Base-by-base conservation (phyloP, 2,329 filamentous ascomycete genomes). In the Trichoderma sp. region DNA sequence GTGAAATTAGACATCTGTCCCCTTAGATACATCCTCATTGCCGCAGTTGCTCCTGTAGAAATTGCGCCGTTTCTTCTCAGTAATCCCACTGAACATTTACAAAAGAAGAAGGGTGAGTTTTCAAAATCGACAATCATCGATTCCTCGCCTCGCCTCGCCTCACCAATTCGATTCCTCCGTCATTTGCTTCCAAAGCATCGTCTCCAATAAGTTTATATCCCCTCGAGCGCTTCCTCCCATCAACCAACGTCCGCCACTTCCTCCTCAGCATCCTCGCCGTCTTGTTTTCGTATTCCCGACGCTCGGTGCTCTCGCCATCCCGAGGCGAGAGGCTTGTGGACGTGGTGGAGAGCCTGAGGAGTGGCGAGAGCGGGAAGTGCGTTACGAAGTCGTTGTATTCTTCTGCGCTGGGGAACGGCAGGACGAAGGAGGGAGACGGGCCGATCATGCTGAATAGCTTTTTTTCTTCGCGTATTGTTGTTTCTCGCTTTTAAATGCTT, bases 331-430 rank as follows among this genome's bases (percentile, higher is more conserved):
- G 14, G 21, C 33, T 55, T 3, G 6, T 67, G 11, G 63, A 67
- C 14, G 16, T 6, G 10, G 16, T 4, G n/a, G 55, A 58, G 2
- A 58, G 8, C 13, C 52, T 67, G 5, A 67, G 14, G 55, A 40
- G 24, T 11, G 64, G 31, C 8, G 64, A 67, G 5, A 59, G 16
- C 11, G 64, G 40, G 10, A 67, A 43, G 1, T 35, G 16, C 40
- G 55, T 58, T 19, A 58, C 14, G 5, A 67, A 37, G 55, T 67
- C 64, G 55, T 49, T 37, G 55, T 58, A 37, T 29, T 67, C 55
- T 10, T 59, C 37, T 21, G 21, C 64, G 40, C 14, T 59, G 37
- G 55, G 55, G 21, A 59, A 29, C 0, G 64, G 64, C 8, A 67
- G n/a, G 27, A 67, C 27, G 31, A 67, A 49, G 19, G 55, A 35